Percentiles rank a stretch among this genome's conserved stretches.
phyloP scores from a whole-genome alignment of 2,329 filamentous ascomycete genomes.

The Ilyonectria robusta region DNA sequence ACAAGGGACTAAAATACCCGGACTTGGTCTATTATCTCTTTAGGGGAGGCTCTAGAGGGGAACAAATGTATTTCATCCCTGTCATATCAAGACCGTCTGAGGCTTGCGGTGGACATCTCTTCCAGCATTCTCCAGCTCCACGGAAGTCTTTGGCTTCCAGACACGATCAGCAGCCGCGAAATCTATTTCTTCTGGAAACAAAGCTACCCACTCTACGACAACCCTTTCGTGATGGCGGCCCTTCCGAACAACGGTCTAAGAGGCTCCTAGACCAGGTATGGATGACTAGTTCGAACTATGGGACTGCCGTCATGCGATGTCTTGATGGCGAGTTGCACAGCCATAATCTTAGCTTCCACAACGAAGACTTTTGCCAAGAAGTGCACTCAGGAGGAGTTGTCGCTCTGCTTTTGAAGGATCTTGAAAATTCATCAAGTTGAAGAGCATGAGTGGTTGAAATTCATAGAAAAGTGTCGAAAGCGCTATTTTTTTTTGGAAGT shows the following conservation, averaged over 20 bases:
- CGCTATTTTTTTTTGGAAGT: no score
- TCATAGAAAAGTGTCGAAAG: no score
- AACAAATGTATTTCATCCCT: not conserved
- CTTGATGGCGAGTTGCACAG: constrained; percentile 5
- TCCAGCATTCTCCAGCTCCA: constrained; percentile 7
- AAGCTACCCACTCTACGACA: no score
- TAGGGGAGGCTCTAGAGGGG: no score
- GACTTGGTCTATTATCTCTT: no score
- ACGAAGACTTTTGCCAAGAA: constrained; percentile 10
- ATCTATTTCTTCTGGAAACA: not conserved
- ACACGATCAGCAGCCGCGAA: not conserved
- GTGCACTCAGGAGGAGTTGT: constrained; percentile 14
- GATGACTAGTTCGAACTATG: constrained; percentile 3
- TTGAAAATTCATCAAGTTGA: not conserved
- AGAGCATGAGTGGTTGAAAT: no score
- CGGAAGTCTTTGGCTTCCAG: not conserved
- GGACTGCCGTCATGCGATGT: not conserved
- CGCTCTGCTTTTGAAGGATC: constrained; percentile 3
- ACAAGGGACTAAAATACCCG: no score
- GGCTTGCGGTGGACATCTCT: not conserved
- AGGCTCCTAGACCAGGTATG: not conserved
- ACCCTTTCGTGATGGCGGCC: not conserved
- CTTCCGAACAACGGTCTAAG: no score
- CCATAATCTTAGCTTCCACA: not conserved
- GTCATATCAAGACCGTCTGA: not conserved